Evolutionary conservation across 169 alveolate species (phyloP).

Genomic region (Amoebophrya sp.): DNA sequence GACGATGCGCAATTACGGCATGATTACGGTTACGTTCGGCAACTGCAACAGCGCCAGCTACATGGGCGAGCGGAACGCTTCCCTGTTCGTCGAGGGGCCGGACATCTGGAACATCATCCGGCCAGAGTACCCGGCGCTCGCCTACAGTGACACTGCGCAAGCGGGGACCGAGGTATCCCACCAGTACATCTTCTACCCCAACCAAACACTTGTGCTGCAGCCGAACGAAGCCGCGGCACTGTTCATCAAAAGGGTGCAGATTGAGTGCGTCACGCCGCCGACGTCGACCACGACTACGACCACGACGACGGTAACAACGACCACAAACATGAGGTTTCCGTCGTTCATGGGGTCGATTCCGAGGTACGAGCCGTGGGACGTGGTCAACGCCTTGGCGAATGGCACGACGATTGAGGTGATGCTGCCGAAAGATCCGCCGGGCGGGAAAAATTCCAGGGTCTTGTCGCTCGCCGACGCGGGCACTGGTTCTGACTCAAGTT

Average conservation of each 20-base stretch:
- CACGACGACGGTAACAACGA: neutral
- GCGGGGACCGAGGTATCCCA: too few species aligned
- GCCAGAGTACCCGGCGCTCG: neutral
- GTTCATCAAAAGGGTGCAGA: neutral
- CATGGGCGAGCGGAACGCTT: neutral
- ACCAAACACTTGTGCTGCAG: neutral
- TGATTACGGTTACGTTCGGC: neutral
- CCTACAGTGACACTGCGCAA: too few species aligned
- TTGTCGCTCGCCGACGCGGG: too few species aligned
- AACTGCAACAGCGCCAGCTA: neutral
- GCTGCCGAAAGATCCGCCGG: too few species aligned
- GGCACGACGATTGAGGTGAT: too few species aligned
- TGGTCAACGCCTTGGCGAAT: too few species aligned
- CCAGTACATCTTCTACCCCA: neutral
- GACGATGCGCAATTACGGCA: neutral
- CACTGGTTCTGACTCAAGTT: too few species aligned
- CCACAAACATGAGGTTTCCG: neutral
- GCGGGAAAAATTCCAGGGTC: too few species aligned
- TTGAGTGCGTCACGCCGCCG: neutral
- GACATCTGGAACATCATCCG: neutral
- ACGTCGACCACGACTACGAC: neutral
- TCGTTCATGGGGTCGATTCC: too few species aligned
- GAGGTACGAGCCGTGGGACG: too few species aligned
- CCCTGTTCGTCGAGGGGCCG: neutral
- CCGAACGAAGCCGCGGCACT: neutral